phyloP scores from a whole-genome alignment of 495 filamentous ascomycete genomes.

The Astrocystis sublimbata region DNA sequence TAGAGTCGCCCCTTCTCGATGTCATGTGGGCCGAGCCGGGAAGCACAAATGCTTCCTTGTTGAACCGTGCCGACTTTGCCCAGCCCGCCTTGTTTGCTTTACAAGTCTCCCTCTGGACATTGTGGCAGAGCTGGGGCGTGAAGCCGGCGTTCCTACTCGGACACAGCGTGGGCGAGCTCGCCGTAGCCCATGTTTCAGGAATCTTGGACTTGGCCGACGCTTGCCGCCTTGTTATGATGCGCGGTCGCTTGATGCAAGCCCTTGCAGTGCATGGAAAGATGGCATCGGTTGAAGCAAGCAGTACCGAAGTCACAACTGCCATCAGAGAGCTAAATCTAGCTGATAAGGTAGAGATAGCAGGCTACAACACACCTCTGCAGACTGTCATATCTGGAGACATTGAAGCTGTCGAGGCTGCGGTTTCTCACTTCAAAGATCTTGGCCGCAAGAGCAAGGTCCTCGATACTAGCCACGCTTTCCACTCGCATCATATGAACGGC shows the following conservation, averaged over 20 bases:
- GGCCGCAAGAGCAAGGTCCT: conserved; percentile 27
- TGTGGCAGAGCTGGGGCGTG: conserved; percentile 32
- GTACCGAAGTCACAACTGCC: conserved; percentile 18
- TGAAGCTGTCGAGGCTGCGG: conserved; percentile 22
- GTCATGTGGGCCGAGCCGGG: conserved; percentile 31
- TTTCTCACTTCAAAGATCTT: conserved; percentile 19
- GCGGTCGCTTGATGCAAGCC: conserved; percentile 34
- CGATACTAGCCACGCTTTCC: conserved; percentile 28
- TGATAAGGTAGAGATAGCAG: conserved; percentile 22
- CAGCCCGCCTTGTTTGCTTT: conserved; percentile 30
- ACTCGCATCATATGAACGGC: conserved; percentile 30
- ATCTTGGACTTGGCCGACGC: conserved; percentile 29
- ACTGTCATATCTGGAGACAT: conserved; percentile 32
- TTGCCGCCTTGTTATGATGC: conserved; percentile 30
- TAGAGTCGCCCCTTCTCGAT: conserved; percentile 30
- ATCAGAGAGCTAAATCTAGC: conserved; percentile 18
- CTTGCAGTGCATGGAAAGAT: conserved; percentile 21
- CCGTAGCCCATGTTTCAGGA: conserved; percentile 30
- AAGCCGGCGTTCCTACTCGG: conserved; percentile 24
- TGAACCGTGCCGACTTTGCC: conserved; percentile 26
- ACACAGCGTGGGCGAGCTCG: conserved; percentile 35
- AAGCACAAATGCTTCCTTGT: conserved; percentile 16
- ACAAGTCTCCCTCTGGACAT: conserved; percentile 25
- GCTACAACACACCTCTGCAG: conserved; percentile 29
- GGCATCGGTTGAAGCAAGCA: conserved; percentile 27